These are phyloP conservation scores for Zhuliangozyma parablackwelliae DNA, from an alignment of 1,139 yeast species.

Conservation along the genomic window DNA sequence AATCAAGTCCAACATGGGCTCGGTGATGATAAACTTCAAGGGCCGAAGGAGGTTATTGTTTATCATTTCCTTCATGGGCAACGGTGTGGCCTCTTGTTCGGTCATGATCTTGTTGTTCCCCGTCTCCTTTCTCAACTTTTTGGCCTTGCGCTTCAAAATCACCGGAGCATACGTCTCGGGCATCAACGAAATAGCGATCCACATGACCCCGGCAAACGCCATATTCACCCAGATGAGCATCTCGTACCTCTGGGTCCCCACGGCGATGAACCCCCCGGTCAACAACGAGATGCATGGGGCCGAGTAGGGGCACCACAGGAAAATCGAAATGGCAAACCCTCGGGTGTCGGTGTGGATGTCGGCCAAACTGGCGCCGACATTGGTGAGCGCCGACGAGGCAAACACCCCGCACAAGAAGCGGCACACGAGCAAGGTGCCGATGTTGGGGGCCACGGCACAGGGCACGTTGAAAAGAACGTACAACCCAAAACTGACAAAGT, in stretches of 20 bases:
- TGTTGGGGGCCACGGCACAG: slow-evolving; percentile 80
- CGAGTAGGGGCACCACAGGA: slow-evolving; percentile 88
- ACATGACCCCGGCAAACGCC: slow-evolving; percentile 85
- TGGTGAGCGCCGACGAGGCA: slow-evolving; percentile 76
- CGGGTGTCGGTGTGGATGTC: slow-evolving; percentile 78
- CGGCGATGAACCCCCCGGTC: slow-evolving; percentile 79
- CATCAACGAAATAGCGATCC: slow-evolving; percentile 56
- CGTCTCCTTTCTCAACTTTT: slow-evolving; percentile 66
- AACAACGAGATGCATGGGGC: slow-evolving; percentile 93
- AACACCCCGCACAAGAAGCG: slow-evolving; percentile 86
- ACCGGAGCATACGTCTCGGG: slow-evolving; percentile 94
- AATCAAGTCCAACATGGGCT: slow-evolving; percentile 79
- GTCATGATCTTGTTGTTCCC: slow-evolving; percentile 84
- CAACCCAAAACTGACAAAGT: slow-evolving; percentile 67
- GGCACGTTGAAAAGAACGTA: slow-evolving; percentile 83
- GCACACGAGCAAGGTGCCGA: slow-evolving; percentile 74
- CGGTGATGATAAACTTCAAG: slow-evolving; percentile 64
- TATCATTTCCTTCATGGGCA: slow-evolving; percentile 59
- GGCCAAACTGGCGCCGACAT: slow-evolving; percentile 88
- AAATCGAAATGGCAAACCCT: slow-evolving; percentile 86
- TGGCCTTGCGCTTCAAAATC: slow-evolving; percentile 70
- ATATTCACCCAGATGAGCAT: slow-evolving; percentile 83
- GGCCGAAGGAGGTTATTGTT: slow-evolving; percentile 73
- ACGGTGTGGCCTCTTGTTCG: slow-evolving; percentile 81
- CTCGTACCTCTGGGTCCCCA: slow-evolving; percentile 62